Conservation (phyloP, 257 asterid species). For the Jacaranda mimosifolia region DNA sequence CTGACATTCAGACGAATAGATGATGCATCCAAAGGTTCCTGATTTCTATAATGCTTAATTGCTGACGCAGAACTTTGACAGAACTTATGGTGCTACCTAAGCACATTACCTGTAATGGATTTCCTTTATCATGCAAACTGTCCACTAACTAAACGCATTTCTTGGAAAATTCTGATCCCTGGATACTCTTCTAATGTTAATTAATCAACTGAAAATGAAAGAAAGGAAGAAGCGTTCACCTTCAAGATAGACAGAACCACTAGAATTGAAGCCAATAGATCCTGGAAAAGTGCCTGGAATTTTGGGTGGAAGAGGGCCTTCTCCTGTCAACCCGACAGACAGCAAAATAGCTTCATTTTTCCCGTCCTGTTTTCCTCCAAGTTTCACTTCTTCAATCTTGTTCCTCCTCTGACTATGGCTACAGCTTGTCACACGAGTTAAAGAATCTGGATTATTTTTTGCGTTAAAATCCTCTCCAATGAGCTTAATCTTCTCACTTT, state of each 20-base stretch:
- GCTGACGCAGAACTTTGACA: no score
- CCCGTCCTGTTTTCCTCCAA: conserved; percentile 43
- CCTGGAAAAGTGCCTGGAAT: conserved; percentile 72
- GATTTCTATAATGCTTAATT: no score
- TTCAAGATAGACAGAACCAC: conserved; percentile 71
- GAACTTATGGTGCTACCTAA: no score
- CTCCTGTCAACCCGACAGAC: conserved; percentile 61
- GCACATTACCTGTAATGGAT: no score
- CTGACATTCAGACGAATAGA: no score
- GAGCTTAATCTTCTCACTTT: conserved; percentile 57
- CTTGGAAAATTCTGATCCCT: no score
- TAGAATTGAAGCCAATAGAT: conserved; percentile 74
- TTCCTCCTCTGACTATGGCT: conserved; percentile 31
- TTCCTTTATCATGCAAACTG: no score
- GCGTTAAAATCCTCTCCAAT: conserved; percentile 59
- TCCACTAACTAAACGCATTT: no score
- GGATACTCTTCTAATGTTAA: no score
- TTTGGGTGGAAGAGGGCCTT: conserved; percentile 54
- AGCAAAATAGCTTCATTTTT: conserved; percentile 39
- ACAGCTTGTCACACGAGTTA: not conserved
- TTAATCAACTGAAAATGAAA: no score
- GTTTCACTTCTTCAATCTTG: conserved; percentile 44
- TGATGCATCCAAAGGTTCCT: no score
- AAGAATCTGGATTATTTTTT: conserved; percentile 32
- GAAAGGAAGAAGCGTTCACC: conserved; percentile 45